Conservation (phyloP, 139 green algal genomes). For the Closterium sp. region DNA sequence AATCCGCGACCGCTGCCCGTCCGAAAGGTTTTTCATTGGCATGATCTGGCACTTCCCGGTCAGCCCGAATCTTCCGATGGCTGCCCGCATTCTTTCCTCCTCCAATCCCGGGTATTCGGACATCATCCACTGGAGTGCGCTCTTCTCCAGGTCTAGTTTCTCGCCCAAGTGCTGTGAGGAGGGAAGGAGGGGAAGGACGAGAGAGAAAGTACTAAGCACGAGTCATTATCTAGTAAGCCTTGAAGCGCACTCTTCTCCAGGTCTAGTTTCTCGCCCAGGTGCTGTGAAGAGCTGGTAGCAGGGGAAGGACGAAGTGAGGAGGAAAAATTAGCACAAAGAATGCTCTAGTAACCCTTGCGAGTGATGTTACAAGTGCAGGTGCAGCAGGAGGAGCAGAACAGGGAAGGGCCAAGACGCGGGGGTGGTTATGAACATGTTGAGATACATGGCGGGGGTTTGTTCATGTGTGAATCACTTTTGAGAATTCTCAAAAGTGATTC, state of each 20-base stretch:
- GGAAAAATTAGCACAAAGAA: not conserved
- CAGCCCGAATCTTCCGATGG: constrained; percentile 72
- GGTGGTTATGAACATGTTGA: too few species aligned
- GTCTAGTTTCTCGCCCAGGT: constrained; percentile 71
- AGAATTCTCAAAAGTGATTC: too few species aligned
- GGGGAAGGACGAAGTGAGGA: not conserved
- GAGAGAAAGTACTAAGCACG: too few species aligned
- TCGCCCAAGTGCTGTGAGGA: constrained; percentile 75
- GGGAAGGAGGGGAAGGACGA: too few species aligned
- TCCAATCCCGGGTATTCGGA: constrained; percentile 20
- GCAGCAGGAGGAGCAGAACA: too few species aligned
- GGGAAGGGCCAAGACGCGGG: too few species aligned
- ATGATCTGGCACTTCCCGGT: constrained; percentile 69
- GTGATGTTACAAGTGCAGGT: too few species aligned
- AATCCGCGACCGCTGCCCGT: constrained; percentile 85
- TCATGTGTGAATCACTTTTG: too few species aligned
- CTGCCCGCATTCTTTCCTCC: constrained; percentile 51
- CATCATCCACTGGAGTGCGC: constrained; percentile 76
- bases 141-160: constrained; percentile 71
- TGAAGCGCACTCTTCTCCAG: constrained; percentile 70
- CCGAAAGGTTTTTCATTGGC: constrained; percentile 78
- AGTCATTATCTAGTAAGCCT: too few species aligned
- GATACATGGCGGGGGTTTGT: too few species aligned
- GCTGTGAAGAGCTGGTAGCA: too few species aligned
- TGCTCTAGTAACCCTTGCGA: too few species aligned